Base-by-base conservation (phyloP, 306 rosid genomes). In the Amphicarpaea edgeworthii region DNA sequence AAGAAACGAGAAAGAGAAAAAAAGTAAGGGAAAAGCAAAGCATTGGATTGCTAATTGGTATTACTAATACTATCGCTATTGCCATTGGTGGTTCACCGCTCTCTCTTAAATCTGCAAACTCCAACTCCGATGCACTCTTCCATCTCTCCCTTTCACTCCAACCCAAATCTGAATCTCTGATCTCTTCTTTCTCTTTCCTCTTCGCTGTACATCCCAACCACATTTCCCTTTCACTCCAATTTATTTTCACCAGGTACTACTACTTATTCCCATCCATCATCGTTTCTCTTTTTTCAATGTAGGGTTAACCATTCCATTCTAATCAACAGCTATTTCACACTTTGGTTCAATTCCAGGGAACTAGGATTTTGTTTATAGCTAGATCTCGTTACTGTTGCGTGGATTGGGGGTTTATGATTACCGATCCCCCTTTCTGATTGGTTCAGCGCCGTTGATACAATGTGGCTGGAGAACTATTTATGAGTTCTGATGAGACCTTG, bases 401-500 rank as follows among this genome's bases (percentile, higher is more conserved):
- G 28, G 20, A 7, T 30, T 30, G 7, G 37, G 37, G 37, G 37
- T 30, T 30, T 30, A 30, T 30, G n/a, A n/a, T n/a, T n/a, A n/a
- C n/a, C 7, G 37, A 30, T 30, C 37, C 37, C 37, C n/a, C n/a
- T n/a, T n/a, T n/a, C n/a, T n/a, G n/a, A n/a, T n/a, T n/a, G n/a
- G n/a, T n/a, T 28, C 4, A 28, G 32, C 12, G 12, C 12, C 17
- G 5, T 7, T 3, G 0, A 17, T 17, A 20, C 83, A 77, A 85
- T 76, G 90, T 57, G 79, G 79, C 60, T 70, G 89, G 80, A 20
- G 83, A 37, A 58, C 49, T 57, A 47, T 90, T 45, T 78, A 90
- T 93, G 96, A 93, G 78, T 82, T 60, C 93, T 61, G 93, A 79
- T 76, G 86, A 86, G 57, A 84, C 90, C 10, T 42, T 89, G 46